Base-by-base conservation (phyloP, 768 basidiomycete species). In the Tricholoma matsutake region DNA sequence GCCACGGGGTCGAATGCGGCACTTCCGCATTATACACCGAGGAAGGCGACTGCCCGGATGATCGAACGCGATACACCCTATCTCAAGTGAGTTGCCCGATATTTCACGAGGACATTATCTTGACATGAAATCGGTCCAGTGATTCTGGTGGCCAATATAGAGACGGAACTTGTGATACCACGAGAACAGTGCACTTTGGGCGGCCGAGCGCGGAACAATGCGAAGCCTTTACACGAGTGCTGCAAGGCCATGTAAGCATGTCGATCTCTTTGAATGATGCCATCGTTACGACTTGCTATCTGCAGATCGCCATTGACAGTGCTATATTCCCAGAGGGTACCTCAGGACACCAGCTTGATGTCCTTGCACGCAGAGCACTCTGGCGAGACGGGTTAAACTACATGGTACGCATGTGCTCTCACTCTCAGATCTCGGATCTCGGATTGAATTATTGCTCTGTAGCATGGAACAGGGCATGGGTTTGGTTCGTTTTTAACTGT, bases 391-490 rank as follows among this genome's bases (percentile, higher is more conserved):
- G 92, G 2, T 69, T 91, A 68, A 92, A 92, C 69, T 93, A 93
- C 67, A 76, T 83, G 71, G 89, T 91, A 67, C 43, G 86, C 75
- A 2, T 58, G 18, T 64, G 6, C 45, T 56, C 29, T 28, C 25
- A 52, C 61, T 60, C 52, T n/a, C 55, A 45, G 54, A 2, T 54
- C 22, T 49, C 47, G 22, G 39, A 56, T 61, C 29, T 60, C 67
- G 34, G 66, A 53, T 20, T 35, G 18, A 58, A 57, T 60, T 31
- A 35, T 59, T 43, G 3, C 55, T 59, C 61, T 61, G 37, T 70
- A 93, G 86, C 94, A 96, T 75, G 94, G 94, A 22, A 95, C 94
- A 16, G 94, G 94, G 5, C 94, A 96, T 69, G 94, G 94, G 22
- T 84, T 96, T 64, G 94, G 94, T 18, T 86, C 89, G 35, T 96